A percentile compares a stretch with the other conserved stretches of the same genome.
phyloP scores from a whole-genome alignment of 768 basidiomycete species.

The Butyriboletus loyo region DNA sequence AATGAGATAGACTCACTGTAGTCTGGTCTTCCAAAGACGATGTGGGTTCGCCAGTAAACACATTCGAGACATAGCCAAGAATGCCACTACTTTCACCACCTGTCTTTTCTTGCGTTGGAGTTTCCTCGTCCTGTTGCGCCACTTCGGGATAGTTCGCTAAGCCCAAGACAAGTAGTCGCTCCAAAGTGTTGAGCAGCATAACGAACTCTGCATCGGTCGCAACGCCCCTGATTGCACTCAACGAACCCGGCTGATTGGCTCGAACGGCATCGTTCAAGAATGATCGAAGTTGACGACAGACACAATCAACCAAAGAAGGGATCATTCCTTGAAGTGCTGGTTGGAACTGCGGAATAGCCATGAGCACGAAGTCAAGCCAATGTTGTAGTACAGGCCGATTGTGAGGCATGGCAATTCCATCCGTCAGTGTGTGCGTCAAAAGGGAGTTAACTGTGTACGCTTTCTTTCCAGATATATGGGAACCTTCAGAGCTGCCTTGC shows the following conservation, averaged over 20 bases:
- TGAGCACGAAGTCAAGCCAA: slow-evolving; percentile 95
- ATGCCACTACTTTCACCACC: slow-evolving; percentile 61
- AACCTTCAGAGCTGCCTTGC: slow-evolving; percentile 33
- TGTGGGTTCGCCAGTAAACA: slow-evolving; percentile 74
- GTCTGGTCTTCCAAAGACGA: slow-evolving; percentile 52
- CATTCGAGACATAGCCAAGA: slow-evolving; percentile 87
- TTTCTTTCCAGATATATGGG: slow-evolving; percentile 28
- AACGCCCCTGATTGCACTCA: slow-evolving; percentile 43
- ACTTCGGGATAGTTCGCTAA: slow-evolving; percentile 56
- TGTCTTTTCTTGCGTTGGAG: slow-evolving; percentile 47
- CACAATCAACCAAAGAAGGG: slow-evolving; percentile 72
- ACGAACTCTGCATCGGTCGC: slow-evolving; percentile 80
- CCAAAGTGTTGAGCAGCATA: slow-evolving; percentile 81
- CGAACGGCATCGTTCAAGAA: slow-evolving; percentile 54
- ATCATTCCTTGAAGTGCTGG: slow-evolving; percentile 64
- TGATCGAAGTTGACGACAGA: slow-evolving; percentile 65
- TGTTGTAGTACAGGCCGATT: slow-evolving; percentile 88
- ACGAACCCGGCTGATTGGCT: slow-evolving; percentile 38
- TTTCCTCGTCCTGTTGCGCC: slow-evolving; percentile 55
- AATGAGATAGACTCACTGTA: slow-evolving; percentile 41
- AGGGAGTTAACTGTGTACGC: slow-evolving; percentile 63
- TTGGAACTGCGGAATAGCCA: slow-evolving; percentile 85
- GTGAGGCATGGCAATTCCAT: slow-evolving; percentile 65
- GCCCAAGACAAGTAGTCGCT: slow-evolving; percentile 75
- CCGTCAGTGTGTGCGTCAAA: slow-evolving; percentile 72